Evolutionary conservation across 306 rosid genomes (phyloP), one percentile per base, ranked within the genome.

Genomic region (Amphicarpaea edgeworthii): DNA sequence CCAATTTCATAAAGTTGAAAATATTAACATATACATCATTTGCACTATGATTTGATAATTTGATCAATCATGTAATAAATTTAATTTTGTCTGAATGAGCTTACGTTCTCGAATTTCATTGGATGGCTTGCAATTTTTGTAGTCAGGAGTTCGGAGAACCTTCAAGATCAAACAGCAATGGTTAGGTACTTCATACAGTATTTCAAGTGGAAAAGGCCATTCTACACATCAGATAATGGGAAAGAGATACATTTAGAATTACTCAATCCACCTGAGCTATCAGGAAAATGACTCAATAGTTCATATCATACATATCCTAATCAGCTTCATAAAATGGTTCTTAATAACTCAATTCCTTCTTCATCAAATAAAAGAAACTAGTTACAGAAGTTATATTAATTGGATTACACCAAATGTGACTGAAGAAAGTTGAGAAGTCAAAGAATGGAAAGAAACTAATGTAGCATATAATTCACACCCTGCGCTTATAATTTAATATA

Each of bases 41-140:
- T 68, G 70, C 49, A 79, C 21, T 60, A 24, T 28, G 57, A 73
- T 50, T 74, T 62, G 32, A 68, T 69, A 32, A 75, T 10, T 32
- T 42, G 58, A 17, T 74, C 21, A 82, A 51, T 43, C 17, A 23
- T 45, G 58, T 37, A 75, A 46, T 53, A 20, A 55, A 77, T 28
- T 15, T 47, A n/a, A 58, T 38, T 23, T 11, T 17, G 43, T 72
- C 65, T 43, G 4, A 20, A 77, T 32, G 28, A 73, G 75, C 96
- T 88, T 88, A 93, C 98, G 82, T 75, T 90, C 90, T 86, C 46
- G 91, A 80, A 93, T 93, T 83, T 93, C 90, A 15, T 68, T 54
- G 23, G 98, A 85, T 32, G 89, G 91, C 84, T 89, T 86, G 89
- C 94, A 80, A 34, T 83, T 82, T 49, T 86, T 88, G 60, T 83